A percentile compares a stretch with the other conserved stretches of the same genome.
These are phyloP conservation scores for Adansonia grandidieri DNA, from an alignment of 441 rosid genomes.

Conservation along the genomic window DNA sequence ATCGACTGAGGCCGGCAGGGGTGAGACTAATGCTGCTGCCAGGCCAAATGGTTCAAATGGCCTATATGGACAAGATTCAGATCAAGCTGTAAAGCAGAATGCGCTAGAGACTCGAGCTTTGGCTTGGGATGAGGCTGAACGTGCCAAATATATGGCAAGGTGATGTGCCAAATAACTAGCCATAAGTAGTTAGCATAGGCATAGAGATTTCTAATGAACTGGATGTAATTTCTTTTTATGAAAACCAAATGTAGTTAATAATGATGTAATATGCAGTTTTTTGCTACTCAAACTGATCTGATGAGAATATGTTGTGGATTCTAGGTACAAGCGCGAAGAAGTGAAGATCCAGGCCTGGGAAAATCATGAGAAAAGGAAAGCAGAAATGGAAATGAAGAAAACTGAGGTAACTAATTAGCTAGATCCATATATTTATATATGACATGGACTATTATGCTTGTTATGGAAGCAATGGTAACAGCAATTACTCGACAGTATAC, in stretches of 20 bases:
- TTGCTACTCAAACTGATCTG: conserved; percentile 8
- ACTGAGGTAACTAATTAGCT: conserved; percentile 60
- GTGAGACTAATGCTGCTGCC: conserved; percentile 32
- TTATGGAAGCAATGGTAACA: neutral
- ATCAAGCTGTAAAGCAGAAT: conserved; percentile 49
- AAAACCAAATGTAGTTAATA: too few relatives aligned
- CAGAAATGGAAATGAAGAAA: conserved; percentile 87
- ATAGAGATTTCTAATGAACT: neutral
- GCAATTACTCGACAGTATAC: neutral
- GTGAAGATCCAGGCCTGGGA: conserved; percentile 96
- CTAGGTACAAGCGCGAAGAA: conserved; percentile 86
- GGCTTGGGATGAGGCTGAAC: conserved; percentile 96
- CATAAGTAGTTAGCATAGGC: neutral
- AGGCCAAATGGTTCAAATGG: conserved; percentile 24
- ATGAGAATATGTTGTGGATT: neutral
- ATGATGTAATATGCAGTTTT: too few relatives aligned
- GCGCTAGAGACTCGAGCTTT: conserved; percentile 68
- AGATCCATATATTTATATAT: neutral
- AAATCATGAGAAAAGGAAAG: conserved; percentile 86
- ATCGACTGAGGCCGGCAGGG: conserved; percentile 31
- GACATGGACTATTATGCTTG: too few relatives aligned
- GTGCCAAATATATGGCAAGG: conserved; percentile 92
- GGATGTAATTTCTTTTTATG: too few relatives aligned
- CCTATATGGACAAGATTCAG: conserved; percentile 26
- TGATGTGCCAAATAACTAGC: conserved; percentile 31